A percentile compares a stretch with the other conserved stretches of the same genome.
Conservation (phyloP, 331 rosid genomes). For the Pyrus hybrid region DNA sequence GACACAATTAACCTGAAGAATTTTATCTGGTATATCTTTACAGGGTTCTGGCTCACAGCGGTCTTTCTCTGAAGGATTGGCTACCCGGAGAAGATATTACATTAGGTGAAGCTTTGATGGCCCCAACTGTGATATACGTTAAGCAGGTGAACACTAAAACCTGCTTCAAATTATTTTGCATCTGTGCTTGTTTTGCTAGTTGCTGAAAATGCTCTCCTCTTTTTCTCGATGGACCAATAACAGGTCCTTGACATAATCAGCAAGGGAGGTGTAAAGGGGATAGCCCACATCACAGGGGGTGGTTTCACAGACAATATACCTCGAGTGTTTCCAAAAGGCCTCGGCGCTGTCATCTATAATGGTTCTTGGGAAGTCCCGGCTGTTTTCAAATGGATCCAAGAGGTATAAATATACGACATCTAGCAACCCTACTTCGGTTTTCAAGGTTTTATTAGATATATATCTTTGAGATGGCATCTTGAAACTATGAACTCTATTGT, state of each 20-base stretch:
- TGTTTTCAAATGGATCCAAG: constrained; percentile 82
- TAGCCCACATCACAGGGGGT: constrained; percentile 89
- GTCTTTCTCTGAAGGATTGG: constrained; percentile 53
- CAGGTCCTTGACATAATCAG: constrained; percentile 72
- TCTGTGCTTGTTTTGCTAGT: neutral
- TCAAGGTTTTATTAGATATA: neutral
- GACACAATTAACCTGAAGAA: neutral
- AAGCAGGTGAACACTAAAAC: constrained; percentile 53
- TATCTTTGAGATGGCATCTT: neutral
- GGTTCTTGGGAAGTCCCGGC: constrained; percentile 68
- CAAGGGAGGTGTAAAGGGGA: constrained; percentile 81
- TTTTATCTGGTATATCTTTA: neutral
- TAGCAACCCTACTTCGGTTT: neutral
- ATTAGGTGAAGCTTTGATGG: constrained; percentile 81
- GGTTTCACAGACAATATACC: constrained; percentile 94
- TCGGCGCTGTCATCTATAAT: constrained; percentile 55
- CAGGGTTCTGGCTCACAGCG: constrained; percentile 71
- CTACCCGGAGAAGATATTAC: constrained; percentile 55
- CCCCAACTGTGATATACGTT: constrained; percentile 81
- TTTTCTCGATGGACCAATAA: neutral
- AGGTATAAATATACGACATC: constrained; percentile 39
- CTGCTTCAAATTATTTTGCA: neutral
- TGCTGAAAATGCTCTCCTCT: neutral
- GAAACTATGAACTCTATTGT: neutral
- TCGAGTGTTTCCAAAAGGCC: constrained; percentile 80